Evolutionary conservation across 306 rosid species (phyloP).

Genomic region (Vachellia collinsii): DNA sequence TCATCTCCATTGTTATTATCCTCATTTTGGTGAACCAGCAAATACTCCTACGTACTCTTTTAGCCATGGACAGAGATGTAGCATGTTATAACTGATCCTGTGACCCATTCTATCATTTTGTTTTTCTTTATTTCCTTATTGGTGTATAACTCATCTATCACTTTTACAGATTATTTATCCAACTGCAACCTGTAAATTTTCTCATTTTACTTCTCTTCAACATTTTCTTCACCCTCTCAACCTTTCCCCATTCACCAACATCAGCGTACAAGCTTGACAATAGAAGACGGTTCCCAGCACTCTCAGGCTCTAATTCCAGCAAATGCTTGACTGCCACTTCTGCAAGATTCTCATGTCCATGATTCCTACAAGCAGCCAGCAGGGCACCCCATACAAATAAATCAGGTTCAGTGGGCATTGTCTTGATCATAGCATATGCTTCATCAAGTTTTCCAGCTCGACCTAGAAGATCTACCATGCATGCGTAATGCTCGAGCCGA

Average conservation of each 20-base stretch:
- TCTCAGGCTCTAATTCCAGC: constrained; percentile 71
- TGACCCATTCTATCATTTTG: neutral
- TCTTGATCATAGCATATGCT: constrained; percentile 63
- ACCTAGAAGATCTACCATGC: constrained; percentile 82
- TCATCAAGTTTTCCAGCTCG: constrained; percentile 65
- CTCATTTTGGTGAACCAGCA: neutral
- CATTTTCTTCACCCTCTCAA: constrained; percentile 70
- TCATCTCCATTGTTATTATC: neutral
- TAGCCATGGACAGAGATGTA: neutral
- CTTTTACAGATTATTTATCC: constrained; percentile 59
- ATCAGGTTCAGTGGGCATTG: constrained; percentile 82
- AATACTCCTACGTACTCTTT: neutral
- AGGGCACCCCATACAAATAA: constrained; percentile 94
- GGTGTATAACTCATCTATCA: neutral
- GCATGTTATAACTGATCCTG: neutral
- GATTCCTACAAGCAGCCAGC: constrained; percentile 76
- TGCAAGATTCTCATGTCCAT: constrained; percentile 73
- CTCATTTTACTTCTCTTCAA: constrained; percentile 59
- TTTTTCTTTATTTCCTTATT: neutral
- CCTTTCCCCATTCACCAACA: constrained; percentile 74
- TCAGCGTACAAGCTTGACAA: constrained; percentile 73
- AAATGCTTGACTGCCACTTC: constrained; percentile 78
- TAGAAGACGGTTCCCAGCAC: constrained; percentile 71
- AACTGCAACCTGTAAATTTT: constrained; percentile 83
- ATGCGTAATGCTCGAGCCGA: constrained; percentile 82